A percentile compares a stretch with the other conserved stretches of the same genome.
Conservation (phyloP, 2,329 filamentous ascomycete genomes). For the Pestalotiopsis sp. region DNA sequence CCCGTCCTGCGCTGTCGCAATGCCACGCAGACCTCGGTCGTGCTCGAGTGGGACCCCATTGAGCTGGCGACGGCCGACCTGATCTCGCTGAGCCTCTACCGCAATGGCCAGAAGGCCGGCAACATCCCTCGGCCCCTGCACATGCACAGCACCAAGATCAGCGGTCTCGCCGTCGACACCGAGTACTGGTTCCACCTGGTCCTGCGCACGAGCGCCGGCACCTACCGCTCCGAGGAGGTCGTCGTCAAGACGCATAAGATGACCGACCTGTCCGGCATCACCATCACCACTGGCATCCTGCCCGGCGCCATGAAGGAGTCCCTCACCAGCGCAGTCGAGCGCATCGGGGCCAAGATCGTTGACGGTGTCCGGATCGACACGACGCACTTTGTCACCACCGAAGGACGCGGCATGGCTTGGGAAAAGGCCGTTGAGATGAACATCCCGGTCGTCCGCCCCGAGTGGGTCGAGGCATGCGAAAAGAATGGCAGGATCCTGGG, state of each 20-base stretch:
- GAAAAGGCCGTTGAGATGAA: slow-evolving; percentile 98
- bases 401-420: slow-evolving; percentile 87
- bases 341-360: slow-evolving; percentile 90
- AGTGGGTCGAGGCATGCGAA: slow-evolving; percentile 98
- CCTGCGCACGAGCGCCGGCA: slow-evolving; percentile 87
- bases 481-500: slow-evolving; percentile 89
- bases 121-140: slow-evolving; percentile 86
- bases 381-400: slow-evolving; percentile 96
- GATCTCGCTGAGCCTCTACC: slow-evolving; percentile 85
- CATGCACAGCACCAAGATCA: slow-evolving; percentile 96
- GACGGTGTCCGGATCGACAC: slow-evolving; percentile 94
- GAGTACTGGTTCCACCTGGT: slow-evolving; percentile 94
- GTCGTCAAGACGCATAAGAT: slow-evolving; percentile 94
- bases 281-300: slow-evolving; percentile 87
- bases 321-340: slow-evolving; percentile 74
- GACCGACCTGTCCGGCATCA: slow-evolving; percentile 95
- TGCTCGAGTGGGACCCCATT: slow-evolving; percentile 97
- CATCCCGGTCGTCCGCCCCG: slow-evolving; percentile 92
- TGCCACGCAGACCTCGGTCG: slow-evolving; percentile 96
- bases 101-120: slow-evolving; percentile 95
- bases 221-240: slow-evolving; percentile 80
- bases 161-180: slow-evolving; percentile 91
- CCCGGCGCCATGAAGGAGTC: slow-evolving; percentile 73
- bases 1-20: slow-evolving; percentile 90
- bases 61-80: slow-evolving; percentile 90